These are phyloP conservation scores for Arabidopsis hybrid DNA, from an alignment of 441 rosid species.

Conservation along the genomic window DNA sequence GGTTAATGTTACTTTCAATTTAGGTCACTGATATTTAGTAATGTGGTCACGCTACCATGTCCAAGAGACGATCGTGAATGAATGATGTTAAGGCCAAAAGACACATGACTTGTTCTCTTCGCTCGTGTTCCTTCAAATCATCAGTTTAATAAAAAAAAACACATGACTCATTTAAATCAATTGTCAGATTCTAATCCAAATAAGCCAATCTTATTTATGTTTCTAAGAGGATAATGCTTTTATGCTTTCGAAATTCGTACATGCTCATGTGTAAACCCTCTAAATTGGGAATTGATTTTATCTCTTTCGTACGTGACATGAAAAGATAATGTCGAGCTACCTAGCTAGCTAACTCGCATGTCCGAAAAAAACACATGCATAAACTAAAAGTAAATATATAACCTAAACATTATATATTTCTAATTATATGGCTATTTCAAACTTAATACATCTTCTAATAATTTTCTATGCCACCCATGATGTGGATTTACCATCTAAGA, in stretches of 20 bases:
- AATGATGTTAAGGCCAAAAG: neutral
- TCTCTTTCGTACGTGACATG: neutral
- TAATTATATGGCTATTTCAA: no score
- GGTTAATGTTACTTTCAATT: no score
- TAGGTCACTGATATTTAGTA: no score
- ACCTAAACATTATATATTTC: neutral
- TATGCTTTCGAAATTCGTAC: neutral
- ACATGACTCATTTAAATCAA: neutral
- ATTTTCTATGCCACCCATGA: neutral
- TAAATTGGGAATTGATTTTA: neutral
- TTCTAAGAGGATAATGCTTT: no score
- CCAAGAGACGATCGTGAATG: neutral
- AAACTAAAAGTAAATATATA: no score
- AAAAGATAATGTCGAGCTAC: neutral
- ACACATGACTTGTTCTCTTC: neutral
- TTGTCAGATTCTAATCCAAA: no score
- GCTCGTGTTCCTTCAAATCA: no score
- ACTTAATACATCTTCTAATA: neutral
- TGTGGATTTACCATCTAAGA: neutral
- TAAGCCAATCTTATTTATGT: no score
- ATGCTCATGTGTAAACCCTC: neutral
- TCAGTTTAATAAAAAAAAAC: no score
- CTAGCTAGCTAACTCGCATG: no score
- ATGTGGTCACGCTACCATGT: neutral
- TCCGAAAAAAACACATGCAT: no score